phyloP scores from a whole-genome alignment of 768 basidiomycete genomes.

The Exsudoporus frostii region DNA sequence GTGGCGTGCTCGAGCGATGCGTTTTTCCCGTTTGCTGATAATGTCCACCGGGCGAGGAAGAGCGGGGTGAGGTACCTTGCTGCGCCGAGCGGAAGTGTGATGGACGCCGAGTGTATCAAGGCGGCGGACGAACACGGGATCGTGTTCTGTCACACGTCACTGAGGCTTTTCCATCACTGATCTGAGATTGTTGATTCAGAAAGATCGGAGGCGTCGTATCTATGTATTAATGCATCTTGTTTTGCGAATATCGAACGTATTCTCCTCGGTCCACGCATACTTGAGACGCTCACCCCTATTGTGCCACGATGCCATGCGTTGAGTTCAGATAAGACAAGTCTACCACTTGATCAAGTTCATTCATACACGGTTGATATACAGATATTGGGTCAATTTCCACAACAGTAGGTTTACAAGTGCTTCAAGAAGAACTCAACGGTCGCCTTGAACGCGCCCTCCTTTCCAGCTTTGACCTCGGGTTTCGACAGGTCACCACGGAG shows the following conservation, averaged over 20 bases:
- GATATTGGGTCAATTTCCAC: neutral
- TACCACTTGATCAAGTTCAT: too few relatives aligned
- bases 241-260: neutral
- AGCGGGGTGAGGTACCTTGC: slow-evolving; percentile 92
- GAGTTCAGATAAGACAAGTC: too few relatives aligned
- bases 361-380: neutral
- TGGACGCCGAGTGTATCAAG: slow-evolving; percentile 96
- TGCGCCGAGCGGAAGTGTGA: slow-evolving; percentile 90
- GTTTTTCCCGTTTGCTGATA: slow-evolving; percentile 99
- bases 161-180: slow-evolving; percentile 90
- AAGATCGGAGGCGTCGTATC: neutral
- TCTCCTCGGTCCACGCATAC: neutral
- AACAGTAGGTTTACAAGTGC: slow-evolving; percentile 16
- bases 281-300: too few relatives aligned
- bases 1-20: slow-evolving; percentile 96
- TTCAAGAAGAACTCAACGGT: slow-evolving; percentile 53
- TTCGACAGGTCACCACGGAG: slow-evolving; percentile 46
- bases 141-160: slow-evolving; percentile 84
- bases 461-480: slow-evolving; percentile 55
- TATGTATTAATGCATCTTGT: slow-evolving; percentile 2
- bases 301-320: too few relatives aligned
- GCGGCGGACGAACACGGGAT: slow-evolving; percentile 92
- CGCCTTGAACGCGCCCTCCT: slow-evolving; percentile 52
- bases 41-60: slow-evolving; percentile 88
- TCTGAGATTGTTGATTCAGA: neutral